Evolutionary conservation across 2,329 filamentous ascomycete species (phyloP).

Genomic region (Trichoderma citrinoviride): DNA sequence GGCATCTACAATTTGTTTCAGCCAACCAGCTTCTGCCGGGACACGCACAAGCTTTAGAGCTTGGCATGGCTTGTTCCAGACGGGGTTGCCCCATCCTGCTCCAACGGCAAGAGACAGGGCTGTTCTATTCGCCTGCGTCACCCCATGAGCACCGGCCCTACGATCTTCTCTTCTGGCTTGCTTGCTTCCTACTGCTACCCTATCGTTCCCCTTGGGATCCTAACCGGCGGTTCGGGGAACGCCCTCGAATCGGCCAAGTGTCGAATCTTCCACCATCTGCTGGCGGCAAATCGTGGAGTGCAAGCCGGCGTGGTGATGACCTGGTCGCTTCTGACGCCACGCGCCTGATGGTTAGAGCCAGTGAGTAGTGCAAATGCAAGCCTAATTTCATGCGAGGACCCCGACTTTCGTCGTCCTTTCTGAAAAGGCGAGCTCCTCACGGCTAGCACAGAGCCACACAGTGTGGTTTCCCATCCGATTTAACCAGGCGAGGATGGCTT

Average conservation of each 20-base stretch:
- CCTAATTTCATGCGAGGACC: conserved; percentile 21
- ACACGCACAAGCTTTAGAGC: conserved; percentile 23
- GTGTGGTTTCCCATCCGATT: conserved; percentile 4
- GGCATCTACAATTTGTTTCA: conserved; percentile 26
- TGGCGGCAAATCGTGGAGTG: conserved; percentile 9
- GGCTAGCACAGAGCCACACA: conserved; percentile 19
- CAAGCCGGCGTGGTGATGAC: conserved; percentile 11
- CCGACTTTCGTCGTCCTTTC: conserved; percentile 4
- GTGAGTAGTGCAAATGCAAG: conserved; percentile 9
- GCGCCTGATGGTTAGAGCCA: conserved; percentile 19
- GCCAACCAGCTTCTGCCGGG: conserved; percentile 27
- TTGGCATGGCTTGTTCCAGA: conserved; percentile 20
- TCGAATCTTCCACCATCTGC: neutral
- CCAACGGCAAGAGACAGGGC: conserved; percentile 31
- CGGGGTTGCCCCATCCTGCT: neutral
- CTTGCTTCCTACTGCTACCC: neutral
- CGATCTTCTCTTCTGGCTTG: neutral
- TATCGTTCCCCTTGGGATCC: conserved; percentile 23
- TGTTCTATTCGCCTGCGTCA: conserved; percentile 7
- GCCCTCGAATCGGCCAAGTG: conserved; percentile 33
- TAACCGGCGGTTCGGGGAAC: conserved; percentile 31
- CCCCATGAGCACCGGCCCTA: conserved; percentile 10
- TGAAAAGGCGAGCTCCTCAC: neutral
- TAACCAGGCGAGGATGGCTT: conserved; percentile 15
- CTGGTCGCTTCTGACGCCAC: conserved; percentile 22